These are phyloP conservation scores for Leishmania major DNA, from an alignment of 208 protist genomes.

Conservation along the genomic window DNA sequence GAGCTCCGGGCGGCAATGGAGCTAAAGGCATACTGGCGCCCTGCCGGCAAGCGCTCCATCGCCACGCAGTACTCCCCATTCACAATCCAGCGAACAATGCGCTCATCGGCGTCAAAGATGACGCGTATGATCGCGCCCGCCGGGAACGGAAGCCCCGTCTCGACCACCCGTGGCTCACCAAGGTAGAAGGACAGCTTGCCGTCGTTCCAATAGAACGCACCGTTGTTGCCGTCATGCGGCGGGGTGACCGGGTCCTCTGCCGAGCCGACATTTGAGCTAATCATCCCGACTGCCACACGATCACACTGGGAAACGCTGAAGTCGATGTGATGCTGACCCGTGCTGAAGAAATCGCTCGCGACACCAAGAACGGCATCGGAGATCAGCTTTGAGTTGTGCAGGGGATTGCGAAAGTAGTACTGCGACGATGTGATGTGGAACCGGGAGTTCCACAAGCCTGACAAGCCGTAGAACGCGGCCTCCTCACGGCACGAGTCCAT, in stretches of 20 bases:
- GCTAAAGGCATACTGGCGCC: conserved; percentile 52
- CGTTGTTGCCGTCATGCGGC: conserved; percentile 19
- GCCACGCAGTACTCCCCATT: conserved; percentile 47
- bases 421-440: conserved; percentile 11
- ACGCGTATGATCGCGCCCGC: conserved; percentile 39
- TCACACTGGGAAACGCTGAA: conserved; percentile 62
- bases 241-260: conserved; percentile 12
- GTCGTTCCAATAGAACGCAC: conserved; percentile 76
- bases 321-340: conserved; percentile 47
- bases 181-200: conserved; percentile 59
- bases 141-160: conserved; percentile 43
- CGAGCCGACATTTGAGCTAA: conserved; percentile 13
- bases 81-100: conserved; percentile 56
- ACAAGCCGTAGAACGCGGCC: conserved; percentile 61
- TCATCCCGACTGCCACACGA: conserved; percentile 51
- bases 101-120: conserved; percentile 55
- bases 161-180: conserved; percentile 28
- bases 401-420: conserved; percentile 41
- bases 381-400: conserved; percentile 37
- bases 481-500: conserved; percentile 46
- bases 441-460: conserved; percentile 37
- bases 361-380: conserved; percentile 51
- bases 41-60: conserved; percentile 56
- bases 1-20: conserved; percentile 46
- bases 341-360: conserved; percentile 46